Percentiles rank a stretch among this genome's conserved stretches.
Conservation (phyloP, 2,329 filamentous ascomycete species). For the Colletotrichum sansevieriae region DNA sequence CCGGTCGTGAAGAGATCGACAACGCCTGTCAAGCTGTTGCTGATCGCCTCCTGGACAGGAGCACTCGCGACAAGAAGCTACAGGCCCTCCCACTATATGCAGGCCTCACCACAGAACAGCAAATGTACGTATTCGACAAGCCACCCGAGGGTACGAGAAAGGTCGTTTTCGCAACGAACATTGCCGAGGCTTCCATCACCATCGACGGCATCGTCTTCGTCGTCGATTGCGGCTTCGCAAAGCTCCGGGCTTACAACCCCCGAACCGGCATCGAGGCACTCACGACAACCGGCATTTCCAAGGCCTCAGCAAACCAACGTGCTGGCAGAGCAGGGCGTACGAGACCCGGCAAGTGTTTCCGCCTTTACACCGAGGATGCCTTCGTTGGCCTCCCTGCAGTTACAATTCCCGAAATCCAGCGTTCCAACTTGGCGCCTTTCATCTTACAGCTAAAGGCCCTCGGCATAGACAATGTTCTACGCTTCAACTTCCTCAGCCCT, state of each 20-base stretch:
- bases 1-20: conserved; percentile 94
- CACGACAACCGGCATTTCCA: conserved; percentile 84
- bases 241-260: conserved; percentile 88
- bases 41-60: conserved; percentile 43
- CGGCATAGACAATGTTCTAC: conserved; percentile 92
- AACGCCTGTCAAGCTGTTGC: conserved; percentile 79
- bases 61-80: conserved; percentile 65
- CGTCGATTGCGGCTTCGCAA: conserved; percentile 91
- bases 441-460: conserved; percentile 94
- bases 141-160: conserved; percentile 86
- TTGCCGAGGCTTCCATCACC: conserved; percentile 95
- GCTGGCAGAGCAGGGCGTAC: conserved; percentile 92
- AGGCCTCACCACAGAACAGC: conserved; percentile 88
- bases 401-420: conserved; percentile 90
- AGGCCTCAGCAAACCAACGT: conserved; percentile 92
- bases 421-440: conserved; percentile 89
- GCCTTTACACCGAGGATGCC: conserved; percentile 85
- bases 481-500: conserved; percentile 89
- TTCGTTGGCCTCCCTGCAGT: conserved; percentile 76
- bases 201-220: conserved; percentile 94
- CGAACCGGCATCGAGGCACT: conserved; percentile 88
- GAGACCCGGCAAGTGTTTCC: conserved; percentile 91
- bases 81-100: conserved; percentile 87
- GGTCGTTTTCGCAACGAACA: conserved; percentile 94
- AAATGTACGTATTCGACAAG: conserved; percentile 94